These are phyloP conservation scores for Tulasnella sp. DNA, from an alignment of 768 basidiomycete species.

Conservation along the genomic window DNA sequence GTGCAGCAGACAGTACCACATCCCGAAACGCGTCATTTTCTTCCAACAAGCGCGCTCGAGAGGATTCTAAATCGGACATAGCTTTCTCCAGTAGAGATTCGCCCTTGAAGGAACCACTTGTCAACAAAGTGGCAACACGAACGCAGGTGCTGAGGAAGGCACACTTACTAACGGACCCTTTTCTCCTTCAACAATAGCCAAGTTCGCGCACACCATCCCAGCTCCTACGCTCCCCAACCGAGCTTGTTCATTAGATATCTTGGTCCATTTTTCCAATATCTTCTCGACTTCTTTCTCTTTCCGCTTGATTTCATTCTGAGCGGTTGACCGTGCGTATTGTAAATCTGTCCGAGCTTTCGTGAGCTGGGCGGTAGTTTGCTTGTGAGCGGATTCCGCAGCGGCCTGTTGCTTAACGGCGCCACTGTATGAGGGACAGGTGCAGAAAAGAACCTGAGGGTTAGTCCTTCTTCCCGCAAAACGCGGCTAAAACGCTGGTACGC, in stretches of 20 bases:
- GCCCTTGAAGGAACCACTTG: slow-evolving; percentile 37
- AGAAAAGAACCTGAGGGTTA: no score
- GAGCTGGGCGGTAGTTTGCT: slow-evolving; percentile 64
- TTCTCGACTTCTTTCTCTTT: slow-evolving; percentile 76
- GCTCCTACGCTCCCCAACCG: slow-evolving; percentile 51
- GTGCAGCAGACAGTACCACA: slow-evolving; percentile 58
- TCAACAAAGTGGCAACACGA: neutral
- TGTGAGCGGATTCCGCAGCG: slow-evolving; percentile 61
- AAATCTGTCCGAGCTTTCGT: slow-evolving; percentile 66
- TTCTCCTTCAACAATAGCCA: slow-evolving; percentile 2
- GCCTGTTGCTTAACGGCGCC: slow-evolving; percentile 53
- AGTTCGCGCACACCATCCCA: slow-evolving; percentile 47
- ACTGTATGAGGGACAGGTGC: slow-evolving; percentile 38
- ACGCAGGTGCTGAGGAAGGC: neutral
- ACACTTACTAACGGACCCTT: slow-evolving; percentile 23
- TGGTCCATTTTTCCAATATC: slow-evolving; percentile 69
- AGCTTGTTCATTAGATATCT: slow-evolving; percentile 62
- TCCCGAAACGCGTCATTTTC: slow-evolving; percentile 63
- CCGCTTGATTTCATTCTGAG: slow-evolving; percentile 72
- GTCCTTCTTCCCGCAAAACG: no score
- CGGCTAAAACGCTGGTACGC: slow-evolving; percentile 37
- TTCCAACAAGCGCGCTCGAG: slow-evolving; percentile 55
- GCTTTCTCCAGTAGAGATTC: slow-evolving; percentile 60
- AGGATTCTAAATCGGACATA: slow-evolving; percentile 68
- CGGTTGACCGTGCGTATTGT: slow-evolving; percentile 64